A percentile compares a stretch with the other conserved stretches of the same genome.
Conservation (phyloP, 352 stramenopile species). For the Phytophthora nicotianae region DNA sequence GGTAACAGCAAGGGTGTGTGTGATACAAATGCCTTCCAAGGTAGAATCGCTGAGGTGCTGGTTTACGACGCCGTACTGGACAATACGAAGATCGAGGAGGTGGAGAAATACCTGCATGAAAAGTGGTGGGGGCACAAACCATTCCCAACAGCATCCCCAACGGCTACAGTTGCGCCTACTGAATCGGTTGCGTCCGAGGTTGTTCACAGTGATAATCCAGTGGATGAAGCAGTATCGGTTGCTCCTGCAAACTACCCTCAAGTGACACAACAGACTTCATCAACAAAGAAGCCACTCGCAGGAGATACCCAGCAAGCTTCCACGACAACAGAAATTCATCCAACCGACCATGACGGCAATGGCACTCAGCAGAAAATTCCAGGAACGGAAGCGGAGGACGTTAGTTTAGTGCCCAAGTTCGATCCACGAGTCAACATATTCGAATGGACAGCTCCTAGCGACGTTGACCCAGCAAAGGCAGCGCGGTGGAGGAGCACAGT, state of each 20-base stretch:
- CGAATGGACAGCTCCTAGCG: conserved; percentile 51
- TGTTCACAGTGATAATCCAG: neutral
- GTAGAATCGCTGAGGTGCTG: conserved; percentile 57
- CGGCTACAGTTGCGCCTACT: neutral
- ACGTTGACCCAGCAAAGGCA: conserved; percentile 12
- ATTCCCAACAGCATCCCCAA: conserved; percentile 16
- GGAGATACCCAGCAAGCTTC: neutral
- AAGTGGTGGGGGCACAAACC: conserved; percentile 55
- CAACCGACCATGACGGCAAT: neutral
- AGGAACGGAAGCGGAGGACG: conserved; percentile 1
- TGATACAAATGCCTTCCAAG: conserved; percentile 67
- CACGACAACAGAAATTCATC: neutral
- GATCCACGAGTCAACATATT: conserved; percentile 60
- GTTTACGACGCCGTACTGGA: conserved; percentile 54
- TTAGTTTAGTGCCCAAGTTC: conserved; percentile 21
- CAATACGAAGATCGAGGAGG: conserved; percentile 27
- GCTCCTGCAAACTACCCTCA: neutral
- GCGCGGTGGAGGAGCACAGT: conserved; percentile 51
- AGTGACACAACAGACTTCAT: neutral
- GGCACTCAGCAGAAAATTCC: neutral
- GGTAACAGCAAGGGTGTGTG: conserved; percentile 60
- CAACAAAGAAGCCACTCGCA: neutral
- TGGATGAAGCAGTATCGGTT: neutral
- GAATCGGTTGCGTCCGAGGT: neutral
- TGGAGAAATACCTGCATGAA: conserved; percentile 51